Base-by-base conservation (phyloP, 129 eudicot species). In the Dittrichia graveolens region DNA sequence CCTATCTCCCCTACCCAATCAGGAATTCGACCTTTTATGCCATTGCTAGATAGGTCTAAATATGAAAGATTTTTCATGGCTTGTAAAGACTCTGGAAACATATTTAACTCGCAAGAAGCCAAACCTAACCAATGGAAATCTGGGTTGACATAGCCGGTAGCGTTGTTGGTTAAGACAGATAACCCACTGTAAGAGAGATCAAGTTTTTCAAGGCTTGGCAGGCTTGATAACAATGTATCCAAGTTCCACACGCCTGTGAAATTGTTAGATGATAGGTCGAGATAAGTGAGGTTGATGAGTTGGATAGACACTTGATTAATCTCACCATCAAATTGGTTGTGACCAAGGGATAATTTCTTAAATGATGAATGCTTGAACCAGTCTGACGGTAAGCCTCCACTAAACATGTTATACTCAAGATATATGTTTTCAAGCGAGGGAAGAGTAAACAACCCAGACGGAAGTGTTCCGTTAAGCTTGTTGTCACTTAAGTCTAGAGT, bases 121-220 rank as follows among this genome's bases (percentile, higher is more conserved):
- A 65, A 74, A 38, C 11, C 8, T 39, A 74, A 45, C 31, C 5
- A 1, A 10, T 4, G 3, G 16, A 66, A 44, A 0, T 37, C 46
- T 6, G 68, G 74, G 15, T 56, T 67, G 34, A 57, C 69, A 47
- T 58, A 57, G 6, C 3, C 60, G 11, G 3, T 16, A 38, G 35
- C n/a, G 12, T 16, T 57, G n/a, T 37, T 39, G 24, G 50, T 47
- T 2, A 1, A 8, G 38, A 57, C 16, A 7, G 74, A 8, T 41
- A 84, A 46, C 7, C 71, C 52, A 16, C 61, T 81, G 34, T 66
- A 11, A 0, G 85, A 78, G 50, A 78, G 79, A 45, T 6, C 19
- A 7, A 85, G 83, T 0, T 0, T 2, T 6, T 5, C 8, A 10
- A 80, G 80, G 49, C 42, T 6, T 19, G 46, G 16, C 13, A 81